phyloP scores from a whole-genome alignment of 176 grass and related monocot genomes.

The Dactylis glomerata region DNA sequence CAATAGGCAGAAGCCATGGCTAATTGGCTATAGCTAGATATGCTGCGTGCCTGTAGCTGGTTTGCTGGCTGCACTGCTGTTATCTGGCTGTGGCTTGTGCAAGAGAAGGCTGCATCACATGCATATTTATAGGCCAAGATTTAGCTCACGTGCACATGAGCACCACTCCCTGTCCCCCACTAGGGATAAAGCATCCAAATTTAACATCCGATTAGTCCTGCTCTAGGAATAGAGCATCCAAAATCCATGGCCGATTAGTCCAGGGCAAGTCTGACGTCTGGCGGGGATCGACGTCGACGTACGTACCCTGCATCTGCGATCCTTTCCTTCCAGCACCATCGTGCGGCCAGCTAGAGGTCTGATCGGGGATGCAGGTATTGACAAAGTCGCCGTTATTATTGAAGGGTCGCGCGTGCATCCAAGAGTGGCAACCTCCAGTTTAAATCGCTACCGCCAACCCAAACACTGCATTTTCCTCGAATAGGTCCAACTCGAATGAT shows the following conservation, averaged over 20 bases:
- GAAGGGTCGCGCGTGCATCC: background rate
- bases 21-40: background rate
- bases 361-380: background rate
- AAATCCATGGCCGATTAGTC: background rate
- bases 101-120: background rate
- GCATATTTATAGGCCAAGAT: conserved; percentile 32
- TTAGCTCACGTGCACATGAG: background rate
- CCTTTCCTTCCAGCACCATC: background rate
- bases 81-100: background rate
- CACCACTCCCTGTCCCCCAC: background rate
- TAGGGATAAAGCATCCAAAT: background rate
- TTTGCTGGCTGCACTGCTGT: background rate
- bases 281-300: background rate
- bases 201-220: background rate
- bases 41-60: too few species aligned
- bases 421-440: background rate
- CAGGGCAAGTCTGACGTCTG: background rate
- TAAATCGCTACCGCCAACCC: background rate
- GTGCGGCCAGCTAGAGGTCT: background rate
- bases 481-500: background rate
- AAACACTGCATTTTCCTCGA: background rate
- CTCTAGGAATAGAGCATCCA: background rate
- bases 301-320: too few species aligned
- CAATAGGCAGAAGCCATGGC: background rate
- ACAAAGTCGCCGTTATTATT: background rate